Conservation (phyloP, 2,329 filamentous ascomycete species). For the Pseudophaeomoniella oleicola region DNA sequence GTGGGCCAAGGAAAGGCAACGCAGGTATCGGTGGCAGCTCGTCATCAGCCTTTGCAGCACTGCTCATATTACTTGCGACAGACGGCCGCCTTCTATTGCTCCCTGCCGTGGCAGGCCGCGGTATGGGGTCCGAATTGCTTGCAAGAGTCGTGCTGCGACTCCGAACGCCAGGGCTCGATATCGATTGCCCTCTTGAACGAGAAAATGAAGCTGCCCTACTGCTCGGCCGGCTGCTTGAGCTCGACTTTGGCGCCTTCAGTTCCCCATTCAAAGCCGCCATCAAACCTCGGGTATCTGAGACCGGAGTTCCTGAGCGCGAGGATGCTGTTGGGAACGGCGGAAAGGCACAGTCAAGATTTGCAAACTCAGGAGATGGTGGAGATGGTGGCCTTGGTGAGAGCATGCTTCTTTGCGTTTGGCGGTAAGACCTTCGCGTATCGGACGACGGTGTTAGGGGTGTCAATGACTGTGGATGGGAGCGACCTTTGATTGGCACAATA, state of each 20-base stretch:
- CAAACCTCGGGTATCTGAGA: slow-evolving; percentile 1
- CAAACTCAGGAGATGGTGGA: slow-evolving; percentile 30
- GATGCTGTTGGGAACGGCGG: slow-evolving; percentile 34
- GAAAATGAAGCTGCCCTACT: slow-evolving; percentile 24
- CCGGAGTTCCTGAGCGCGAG: slow-evolving; percentile 2
- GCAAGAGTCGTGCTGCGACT: neutral
- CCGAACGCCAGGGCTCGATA: slow-evolving; percentile 15
- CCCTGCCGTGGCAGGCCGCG: slow-evolving; percentile 17
- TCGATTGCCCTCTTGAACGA: slow-evolving; percentile 19
- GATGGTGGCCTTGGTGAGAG: slow-evolving; percentile 23
- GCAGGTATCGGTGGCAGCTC: slow-evolving; percentile 19
- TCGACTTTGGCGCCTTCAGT: neutral
- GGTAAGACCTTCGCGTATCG: slow-evolving; percentile 27
- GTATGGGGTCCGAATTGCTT: slow-evolving; percentile 3
- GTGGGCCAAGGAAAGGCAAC: neutral
- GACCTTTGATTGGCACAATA: slow-evolving; percentile 49
- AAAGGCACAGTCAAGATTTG: slow-evolving; percentile 37
- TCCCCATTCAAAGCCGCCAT: neutral
- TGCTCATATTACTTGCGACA: slow-evolving; percentile 16
- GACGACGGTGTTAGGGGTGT: slow-evolving; percentile 48
- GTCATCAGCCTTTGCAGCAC: slow-evolving; percentile 15
- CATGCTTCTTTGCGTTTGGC: slow-evolving; percentile 20
- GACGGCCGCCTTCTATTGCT: slow-evolving; percentile 17
- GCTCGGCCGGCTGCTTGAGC: slow-evolving; percentile 10
- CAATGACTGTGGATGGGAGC: slow-evolving; percentile 42